These are phyloP conservation scores for Fonsecaea nubica DNA, from an alignment of 2,329 filamentous ascomycete genomes.

Conservation along the genomic window DNA sequence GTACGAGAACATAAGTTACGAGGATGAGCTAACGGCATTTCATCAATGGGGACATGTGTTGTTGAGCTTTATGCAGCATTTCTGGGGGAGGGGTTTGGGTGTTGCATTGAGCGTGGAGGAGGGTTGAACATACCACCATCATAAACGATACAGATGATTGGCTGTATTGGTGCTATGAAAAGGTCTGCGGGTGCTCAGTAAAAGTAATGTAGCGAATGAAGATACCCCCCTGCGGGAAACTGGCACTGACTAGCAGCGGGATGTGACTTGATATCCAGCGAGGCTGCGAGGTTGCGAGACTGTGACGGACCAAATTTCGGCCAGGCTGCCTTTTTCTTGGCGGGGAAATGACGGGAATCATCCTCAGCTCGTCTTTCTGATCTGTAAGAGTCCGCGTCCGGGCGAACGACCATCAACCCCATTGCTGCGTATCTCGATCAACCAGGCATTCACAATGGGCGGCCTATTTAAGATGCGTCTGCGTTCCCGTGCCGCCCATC, in stretches of 20 bases:
- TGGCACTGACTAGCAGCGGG: not conserved
- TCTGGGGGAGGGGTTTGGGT: not conserved
- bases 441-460: not conserved
- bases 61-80: not conserved
- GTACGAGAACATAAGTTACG: slow-evolving; percentile 19
- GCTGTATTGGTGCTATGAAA: not conserved
- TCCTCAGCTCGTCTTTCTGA: not conserved
- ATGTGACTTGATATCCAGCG: not conserved
- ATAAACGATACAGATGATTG: not conserved
- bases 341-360: not conserved
- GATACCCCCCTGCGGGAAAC: not conserved
- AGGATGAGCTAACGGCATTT: not conserved
- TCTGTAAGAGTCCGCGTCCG: not conserved
- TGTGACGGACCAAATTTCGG: slow-evolving; percentile 18
- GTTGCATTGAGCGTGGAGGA: not conserved
- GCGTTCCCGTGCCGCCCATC: not conserved
- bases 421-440: not conserved
- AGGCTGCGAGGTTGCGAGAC: no score
- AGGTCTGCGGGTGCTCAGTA: not conserved
- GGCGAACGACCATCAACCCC: not conserved
- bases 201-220: not conserved
- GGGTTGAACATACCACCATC: not conserved
- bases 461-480: not conserved
- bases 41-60: not conserved
- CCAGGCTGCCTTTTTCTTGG: not conserved